These are phyloP conservation scores for Pelargonium fulgidum DNA, from an alignment of 441 rosid species.

Conservation along the genomic window DNA sequence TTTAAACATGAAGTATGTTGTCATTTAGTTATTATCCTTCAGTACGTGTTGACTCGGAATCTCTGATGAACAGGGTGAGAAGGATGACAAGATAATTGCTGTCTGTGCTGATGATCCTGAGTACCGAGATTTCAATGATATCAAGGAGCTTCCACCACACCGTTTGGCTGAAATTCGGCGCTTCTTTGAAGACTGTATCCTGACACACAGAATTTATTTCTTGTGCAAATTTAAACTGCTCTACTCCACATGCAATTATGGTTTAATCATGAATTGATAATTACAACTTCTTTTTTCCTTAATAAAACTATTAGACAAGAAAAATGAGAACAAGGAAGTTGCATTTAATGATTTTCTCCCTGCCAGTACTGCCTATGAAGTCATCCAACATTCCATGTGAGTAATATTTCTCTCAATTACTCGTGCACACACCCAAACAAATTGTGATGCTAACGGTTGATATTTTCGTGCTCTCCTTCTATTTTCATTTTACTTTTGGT, in stretches of 20 bases:
- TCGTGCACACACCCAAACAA: neutral
- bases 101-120: constrained; percentile 99
- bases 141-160: constrained; percentile 93
- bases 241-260: too few species aligned
- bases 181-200: constrained; percentile 99
- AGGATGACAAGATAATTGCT: constrained; percentile 95
- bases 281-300: constrained; percentile 26
- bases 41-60: neutral
- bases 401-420: constrained; percentile 17
- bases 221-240: too few species aligned
- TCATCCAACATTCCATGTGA: constrained; percentile 59
- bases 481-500: too few species aligned
- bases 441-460: too few species aligned
- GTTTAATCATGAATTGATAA: too few species aligned
- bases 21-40: neutral
- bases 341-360: constrained; percentile 68
- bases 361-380: constrained; percentile 49
- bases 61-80: constrained; percentile 57
- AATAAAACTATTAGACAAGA: constrained; percentile 57
- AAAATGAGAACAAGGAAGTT: constrained; percentile 79
- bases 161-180: constrained; percentile 95
- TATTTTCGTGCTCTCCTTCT: too few species aligned
- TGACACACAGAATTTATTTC: too few species aligned
- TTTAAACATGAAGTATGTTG: neutral
- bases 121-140: constrained; percentile 81